Evolutionary conservation across 2,329 filamentous ascomycete genomes (phyloP), one percentile per base, ranked within the genome.

Genomic region (Cordyceps javanica): DNA sequence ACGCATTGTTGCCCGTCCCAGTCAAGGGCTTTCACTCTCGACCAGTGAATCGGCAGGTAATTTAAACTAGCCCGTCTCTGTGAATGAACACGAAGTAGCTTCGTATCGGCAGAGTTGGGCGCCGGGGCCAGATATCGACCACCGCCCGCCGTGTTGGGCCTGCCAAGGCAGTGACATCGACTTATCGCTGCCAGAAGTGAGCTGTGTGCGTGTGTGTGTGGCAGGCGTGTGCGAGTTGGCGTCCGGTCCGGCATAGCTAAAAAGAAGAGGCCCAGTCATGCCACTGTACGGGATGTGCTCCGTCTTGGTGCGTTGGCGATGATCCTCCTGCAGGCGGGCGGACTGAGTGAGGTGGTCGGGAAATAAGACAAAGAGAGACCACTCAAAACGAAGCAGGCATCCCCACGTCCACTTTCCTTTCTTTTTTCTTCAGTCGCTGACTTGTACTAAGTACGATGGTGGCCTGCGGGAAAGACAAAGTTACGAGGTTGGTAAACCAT

Each of bases 401-500:
- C 42, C 26, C 9, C 26, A 34, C 4, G 25, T 49, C 54, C 54
- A 49, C 45, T 42, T 56, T 49, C 34, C 19, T 21, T 44, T 19
- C 6, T 54, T n/a, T 39, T 14, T 19, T 32, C 28, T 41, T 13
- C n/a, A n/a, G n/a, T n/a, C n/a, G n/a, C 25, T 39, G 21, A 39
- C 36, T n/a, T 14, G 36, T 19, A 38, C n/a, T 25, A 19, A 16
- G 54, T 56, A 55, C 54, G 45, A 56, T 50, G 36, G 21, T 14
- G 36, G 19, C 25, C 45, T 56, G 54, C 36, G 50, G 39, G 45
- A 46, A 8, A 56, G 25, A 49, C 44, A 44, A 13, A 4, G n/a
- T 49, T 42, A 56, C 54, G 54, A 50, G 54, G 54, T 49, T 56
- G 54, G 34, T 34, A 50, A 36, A 36, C 41, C 28, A 32, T 54